Evolutionary conservation across 768 basidiomycete species (phyloP).

Genomic region (Auricularia sp.): DNA sequence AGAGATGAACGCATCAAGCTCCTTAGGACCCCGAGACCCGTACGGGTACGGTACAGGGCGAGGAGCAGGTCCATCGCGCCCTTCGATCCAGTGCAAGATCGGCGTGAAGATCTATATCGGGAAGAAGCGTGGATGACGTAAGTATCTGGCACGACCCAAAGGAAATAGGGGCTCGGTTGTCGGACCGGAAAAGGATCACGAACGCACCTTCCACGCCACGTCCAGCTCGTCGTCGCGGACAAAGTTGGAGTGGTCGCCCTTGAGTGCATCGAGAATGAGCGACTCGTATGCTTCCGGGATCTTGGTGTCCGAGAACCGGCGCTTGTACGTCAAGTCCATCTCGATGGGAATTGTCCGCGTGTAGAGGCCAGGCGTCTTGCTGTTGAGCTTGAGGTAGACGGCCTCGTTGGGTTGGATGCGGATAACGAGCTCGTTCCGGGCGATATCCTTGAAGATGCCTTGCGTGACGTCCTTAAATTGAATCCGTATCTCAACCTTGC

Average conservation of each 20-base stretch:
- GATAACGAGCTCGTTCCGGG: constrained; percentile 94
- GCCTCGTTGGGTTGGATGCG: constrained; percentile 96
- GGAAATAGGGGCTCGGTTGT: neutral
- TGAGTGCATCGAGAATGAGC: constrained; percentile 89
- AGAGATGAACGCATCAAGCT: constrained; percentile 64
- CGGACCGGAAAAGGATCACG: neutral
- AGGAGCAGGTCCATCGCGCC: constrained; percentile 53
- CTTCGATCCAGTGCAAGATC: constrained; percentile 93
- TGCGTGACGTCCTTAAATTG: constrained; percentile 97
- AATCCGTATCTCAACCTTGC: constrained; percentile 95
- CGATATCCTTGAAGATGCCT: constrained; percentile 94
- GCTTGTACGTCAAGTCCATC: constrained; percentile 98
- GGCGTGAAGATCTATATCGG: constrained; percentile 75
- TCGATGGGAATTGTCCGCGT: constrained; percentile 90
- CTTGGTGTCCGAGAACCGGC: constrained; percentile 78
- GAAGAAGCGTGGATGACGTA: neutral
- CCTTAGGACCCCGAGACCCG: constrained; percentile 88
- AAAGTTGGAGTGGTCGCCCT: constrained; percentile 99
- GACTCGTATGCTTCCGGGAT: constrained; percentile 97
- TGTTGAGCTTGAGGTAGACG: constrained; percentile 93
- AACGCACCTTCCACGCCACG: constrained; percentile 86
- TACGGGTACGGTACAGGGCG: constrained; percentile 76
- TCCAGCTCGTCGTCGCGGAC: constrained; percentile 96
- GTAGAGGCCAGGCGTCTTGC: constrained; percentile 84
- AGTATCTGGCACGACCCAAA: neutral